Evolutionary conservation across 2,329 filamentous ascomycete species (phyloP), one percentile per base, ranked within the genome.

Genomic region (Diaporthe sp.): DNA sequence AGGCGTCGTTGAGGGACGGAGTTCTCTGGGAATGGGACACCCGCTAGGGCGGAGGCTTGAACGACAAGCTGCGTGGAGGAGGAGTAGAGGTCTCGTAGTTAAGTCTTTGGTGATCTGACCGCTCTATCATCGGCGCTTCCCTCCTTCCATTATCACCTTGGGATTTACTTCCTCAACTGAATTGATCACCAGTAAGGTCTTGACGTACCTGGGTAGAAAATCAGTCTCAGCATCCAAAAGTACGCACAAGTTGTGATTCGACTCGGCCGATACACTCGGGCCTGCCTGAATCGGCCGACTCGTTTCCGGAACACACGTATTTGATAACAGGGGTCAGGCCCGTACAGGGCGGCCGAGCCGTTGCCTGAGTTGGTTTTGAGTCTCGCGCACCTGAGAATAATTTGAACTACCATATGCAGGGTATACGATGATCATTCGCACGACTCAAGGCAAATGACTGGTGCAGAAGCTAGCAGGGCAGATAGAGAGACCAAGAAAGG

Each of bases 111-210:
- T 20, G 13, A 10, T 10, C 28, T 25, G 63, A 37, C 42, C 28
- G 39, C 47, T 20, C 4, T 7, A 7, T 25, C 22, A 25, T 25
- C 15, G 6, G 13, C 25, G 31, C 20, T 15, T 10, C 31, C 13
- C 17, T 28, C 12, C n/a, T 25, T 25, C 4, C 31, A 39, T 4
- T 12, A n/a, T 15, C 28, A 37, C 20, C 25, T 28, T 28, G 28
- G 28, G 28, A 28, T 28, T 28, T 28, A 28, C 28, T 28, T 28
- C 28, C 28, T 28, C 28, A 39, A 6, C 13, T 39, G 22, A 6
- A 25, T 6, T 39, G 5, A 13, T 1, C 44, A 2, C 22, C 10
- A 6, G 2, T 2, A 6, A 51, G 1, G 5, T 37, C 44, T 1
- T 20, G 9, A 60, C 22, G 8, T 13, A 39, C 34, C 20, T 31